Conservation (phyloP, 2,329 filamentous ascomycete species). For the Paradendryphiella salina region DNA sequence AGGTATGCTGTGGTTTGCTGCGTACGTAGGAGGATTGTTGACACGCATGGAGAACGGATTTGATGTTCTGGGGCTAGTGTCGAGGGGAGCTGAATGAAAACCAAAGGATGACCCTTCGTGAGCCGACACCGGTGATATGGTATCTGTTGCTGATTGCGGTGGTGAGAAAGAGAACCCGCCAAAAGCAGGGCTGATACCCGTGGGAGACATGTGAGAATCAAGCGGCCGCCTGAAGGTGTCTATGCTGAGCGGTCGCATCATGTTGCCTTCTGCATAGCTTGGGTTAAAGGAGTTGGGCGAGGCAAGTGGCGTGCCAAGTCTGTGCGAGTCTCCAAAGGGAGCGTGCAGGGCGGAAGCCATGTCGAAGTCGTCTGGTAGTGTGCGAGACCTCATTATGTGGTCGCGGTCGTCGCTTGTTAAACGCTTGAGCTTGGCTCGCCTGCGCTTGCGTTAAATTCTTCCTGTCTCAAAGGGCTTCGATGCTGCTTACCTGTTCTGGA, state of each 20-base stretch:
- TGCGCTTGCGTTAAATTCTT: slow-evolving; percentile 36
- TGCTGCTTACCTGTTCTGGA: slow-evolving; percentile 81
- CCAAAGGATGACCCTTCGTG: slow-evolving; percentile 49
- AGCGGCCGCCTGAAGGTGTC: slow-evolving; percentile 67
- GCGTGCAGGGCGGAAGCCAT: slow-evolving; percentile 63
- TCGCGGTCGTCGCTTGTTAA: slow-evolving; percentile 64
- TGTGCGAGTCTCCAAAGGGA: slow-evolving; percentile 53
- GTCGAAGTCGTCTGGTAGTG: slow-evolving; percentile 63
- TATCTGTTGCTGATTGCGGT: slow-evolving; percentile 54
- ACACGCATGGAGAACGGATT: slow-evolving; percentile 48
- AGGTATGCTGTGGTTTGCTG: slow-evolving; percentile 48
- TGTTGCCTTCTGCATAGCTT: slow-evolving; percentile 57
- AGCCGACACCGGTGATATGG: slow-evolving; percentile 51
- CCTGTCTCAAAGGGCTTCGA: not conserved
- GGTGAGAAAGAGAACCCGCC: slow-evolving; percentile 67
- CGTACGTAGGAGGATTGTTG: slow-evolving; percentile 39
- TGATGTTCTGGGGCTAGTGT: slow-evolving; percentile 44
- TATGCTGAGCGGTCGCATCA: slow-evolving; percentile 69
- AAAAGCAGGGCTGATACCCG: slow-evolving; percentile 68
- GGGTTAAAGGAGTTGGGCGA: slow-evolving; percentile 50
- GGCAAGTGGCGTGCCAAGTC: slow-evolving; percentile 54
- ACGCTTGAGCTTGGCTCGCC: slow-evolving; percentile 64
- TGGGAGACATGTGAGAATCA: slow-evolving; percentile 69
- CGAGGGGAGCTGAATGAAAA: slow-evolving; percentile 43
- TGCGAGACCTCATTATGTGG: slow-evolving; percentile 63